phyloP scores from a whole-genome alignment of 2,329 filamentous ascomycete genomes.

The Dothideomycetes sp. region DNA sequence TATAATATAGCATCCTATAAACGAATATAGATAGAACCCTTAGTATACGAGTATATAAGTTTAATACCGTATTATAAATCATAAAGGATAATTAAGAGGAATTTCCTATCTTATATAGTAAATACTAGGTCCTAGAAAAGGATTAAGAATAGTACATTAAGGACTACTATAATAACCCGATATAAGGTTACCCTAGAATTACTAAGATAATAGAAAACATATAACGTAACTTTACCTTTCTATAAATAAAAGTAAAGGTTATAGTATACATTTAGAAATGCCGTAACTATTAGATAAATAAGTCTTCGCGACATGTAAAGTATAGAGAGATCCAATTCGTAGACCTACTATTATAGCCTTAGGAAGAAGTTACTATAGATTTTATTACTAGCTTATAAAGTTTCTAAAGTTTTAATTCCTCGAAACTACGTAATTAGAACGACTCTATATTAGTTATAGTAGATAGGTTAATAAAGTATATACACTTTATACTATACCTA shows the following conservation, averaged over 20 bases:
- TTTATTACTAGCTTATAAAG: slow-evolving; percentile 19
- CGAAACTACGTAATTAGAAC: slow-evolving; percentile 2
- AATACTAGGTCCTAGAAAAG: not conserved
- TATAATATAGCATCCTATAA: slow-evolving; percentile 11
- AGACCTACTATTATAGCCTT: slow-evolving; percentile 2
- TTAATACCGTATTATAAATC: slow-evolving; percentile 3
- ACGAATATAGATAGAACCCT: slow-evolving; percentile 11
- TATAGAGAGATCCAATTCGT: slow-evolving; percentile 3
- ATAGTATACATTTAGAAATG: slow-evolving; percentile 1
- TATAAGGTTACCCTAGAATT: not conserved
- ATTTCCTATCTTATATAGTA: not conserved
- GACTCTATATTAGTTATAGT: slow-evolving; percentile 18
- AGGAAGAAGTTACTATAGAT: slow-evolving; percentile 17
- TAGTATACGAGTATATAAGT: slow-evolving; percentile 8
- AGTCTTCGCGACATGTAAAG: slow-evolving; percentile 1
- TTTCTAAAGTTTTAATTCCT: slow-evolving; percentile 2
- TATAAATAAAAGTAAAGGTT: slow-evolving; percentile 1
- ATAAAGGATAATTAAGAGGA: slow-evolving; percentile 1
- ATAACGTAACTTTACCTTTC: slow-evolving; percentile 3
- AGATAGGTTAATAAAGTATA: slow-evolving; percentile 16
- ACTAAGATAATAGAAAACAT: slow-evolving; percentile 4
- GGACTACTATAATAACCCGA: not conserved
- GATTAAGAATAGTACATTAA: not conserved
- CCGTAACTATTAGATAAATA: slow-evolving; percentile 2
- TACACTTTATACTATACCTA: slow-evolving; percentile 15